Percentiles rank a stretch among this genome's conserved stretches.
Conservation (phyloP, 805 yeast species). For the Isabelozyma pseudorhagii region DNA sequence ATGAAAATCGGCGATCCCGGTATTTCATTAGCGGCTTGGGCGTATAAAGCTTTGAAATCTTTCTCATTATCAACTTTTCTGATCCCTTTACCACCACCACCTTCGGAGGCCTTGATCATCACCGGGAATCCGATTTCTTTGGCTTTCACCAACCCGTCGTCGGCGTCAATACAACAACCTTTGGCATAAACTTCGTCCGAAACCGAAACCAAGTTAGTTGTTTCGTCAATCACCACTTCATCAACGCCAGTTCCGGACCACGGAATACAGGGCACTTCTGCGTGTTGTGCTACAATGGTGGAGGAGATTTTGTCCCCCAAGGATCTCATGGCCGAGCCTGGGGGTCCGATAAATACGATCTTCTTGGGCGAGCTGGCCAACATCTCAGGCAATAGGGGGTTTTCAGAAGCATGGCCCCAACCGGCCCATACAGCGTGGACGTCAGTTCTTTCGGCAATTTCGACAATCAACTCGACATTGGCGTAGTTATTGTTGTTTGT, state of each 20-base stretch:
- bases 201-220: constrained; percentile 83
- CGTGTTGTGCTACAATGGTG: constrained; percentile 98
- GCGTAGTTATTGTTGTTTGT: constrained; percentile 98
- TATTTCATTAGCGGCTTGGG: constrained; percentile 94
- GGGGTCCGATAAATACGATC: constrained; percentile 96
- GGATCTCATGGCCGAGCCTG: constrained; percentile 99
- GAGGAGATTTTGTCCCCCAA: constrained; percentile 97
- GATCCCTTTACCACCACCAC: constrained; percentile 99
- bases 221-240: constrained; percentile 64
- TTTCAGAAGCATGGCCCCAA: constrained; percentile 99
- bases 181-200: constrained; percentile 75
- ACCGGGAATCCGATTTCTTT: constrained; percentile 92
- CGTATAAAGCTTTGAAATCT: constrained; percentile 71
- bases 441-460: constrained; percentile 92
- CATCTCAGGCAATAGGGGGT: constrained; percentile 90
- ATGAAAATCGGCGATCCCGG: constrained; percentile 99
- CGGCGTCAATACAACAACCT: constrained; percentile 86
- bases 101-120: constrained; percentile 99
- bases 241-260: constrained; percentile 99
- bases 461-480: constrained; percentile 95
- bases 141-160: constrained; percentile 86
- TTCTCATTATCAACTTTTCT: constrained; percentile 88
- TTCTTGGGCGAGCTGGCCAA: constrained; percentile 90
- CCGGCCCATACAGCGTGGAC: constrained; percentile 99
- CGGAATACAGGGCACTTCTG: constrained; percentile 96